Percentiles rank a stretch among this genome's conserved stretches.
These are phyloP conservation scores for Pythium myriotylum DNA, from an alignment of 352 stramenopile species.

Conservation along the genomic window DNA sequence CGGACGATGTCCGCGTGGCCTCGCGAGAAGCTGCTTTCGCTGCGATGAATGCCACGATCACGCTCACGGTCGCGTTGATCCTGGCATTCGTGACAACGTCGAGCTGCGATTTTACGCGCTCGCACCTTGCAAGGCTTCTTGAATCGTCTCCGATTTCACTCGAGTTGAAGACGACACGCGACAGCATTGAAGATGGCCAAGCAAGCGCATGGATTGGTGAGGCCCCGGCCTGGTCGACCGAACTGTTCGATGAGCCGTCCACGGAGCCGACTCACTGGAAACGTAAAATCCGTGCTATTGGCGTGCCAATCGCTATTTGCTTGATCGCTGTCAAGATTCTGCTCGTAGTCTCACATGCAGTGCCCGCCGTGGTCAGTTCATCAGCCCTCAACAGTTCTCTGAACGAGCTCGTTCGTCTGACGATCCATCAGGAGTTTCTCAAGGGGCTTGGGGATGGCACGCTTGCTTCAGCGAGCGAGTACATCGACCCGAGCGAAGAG, in stretches of 20 bases:
- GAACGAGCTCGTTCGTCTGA: conserved; percentile 18
- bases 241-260: neutral
- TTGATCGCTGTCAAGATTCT: neutral
- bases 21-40: conserved; percentile 1
- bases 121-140: conserved; percentile 7
- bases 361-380: conserved; percentile 2
- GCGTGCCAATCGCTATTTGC: neutral
- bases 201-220: neutral
- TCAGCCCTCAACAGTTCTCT: conserved; percentile 8
- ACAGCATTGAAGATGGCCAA: neutral
- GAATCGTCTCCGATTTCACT: neutral
- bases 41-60: neutral
- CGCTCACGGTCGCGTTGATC: neutral
- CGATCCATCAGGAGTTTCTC: conserved; percentile 10
- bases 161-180: neutral
- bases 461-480: conserved; percentile 6
- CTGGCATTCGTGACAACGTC: neutral
- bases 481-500: conserved; percentile 43
- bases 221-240: too few species aligned
- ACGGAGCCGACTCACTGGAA: neutral
- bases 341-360: neutral
- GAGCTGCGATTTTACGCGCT: conserved; percentile 7
- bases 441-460: neutral
- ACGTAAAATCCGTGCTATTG: neutral
- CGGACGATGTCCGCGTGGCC: neutral